phyloP scores from a whole-genome alignment of 371 early-diverging fungal genomes.

The Saksenaea oblongispora region DNA sequence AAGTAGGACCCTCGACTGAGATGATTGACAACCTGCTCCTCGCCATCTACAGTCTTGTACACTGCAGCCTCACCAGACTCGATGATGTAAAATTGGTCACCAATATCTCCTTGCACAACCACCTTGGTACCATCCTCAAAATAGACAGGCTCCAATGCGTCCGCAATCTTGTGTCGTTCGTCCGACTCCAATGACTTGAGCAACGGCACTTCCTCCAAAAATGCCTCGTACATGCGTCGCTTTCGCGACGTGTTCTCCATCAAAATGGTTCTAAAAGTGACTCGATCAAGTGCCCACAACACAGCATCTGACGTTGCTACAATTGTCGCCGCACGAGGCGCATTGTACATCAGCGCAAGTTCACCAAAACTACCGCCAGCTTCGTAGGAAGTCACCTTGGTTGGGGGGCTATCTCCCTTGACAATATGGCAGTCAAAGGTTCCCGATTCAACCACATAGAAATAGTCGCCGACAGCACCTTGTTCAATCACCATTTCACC shows the following conservation, averaged over 20 bases:
- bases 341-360: constrained; percentile 87
- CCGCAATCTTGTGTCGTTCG: constrained; percentile 77
- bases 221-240: constrained; percentile 73
- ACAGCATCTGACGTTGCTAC: constrained; percentile 58
- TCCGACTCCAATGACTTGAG: constrained; percentile 61
- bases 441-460: constrained; percentile 96
- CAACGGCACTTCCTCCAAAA: constrained; percentile 69
- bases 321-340: constrained; percentile 86
- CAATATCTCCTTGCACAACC: constrained; percentile 67
- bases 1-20: constrained; percentile 90
- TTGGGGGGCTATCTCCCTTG: constrained; percentile 35
- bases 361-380: constrained; percentile 81
- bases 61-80: constrained; percentile 80
- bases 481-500: constrained; percentile 88
- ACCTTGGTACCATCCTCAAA: constrained; percentile 67
- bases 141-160: constrained; percentile 67
- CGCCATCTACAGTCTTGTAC: constrained; percentile 51
- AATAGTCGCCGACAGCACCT: constrained; percentile 95
- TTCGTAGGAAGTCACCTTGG: constrained; percentile 66
- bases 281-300: constrained; percentile 82
- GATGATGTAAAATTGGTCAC: constrained; percentile 68
- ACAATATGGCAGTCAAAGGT: constrained; percentile 85
- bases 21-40: constrained; percentile 71
- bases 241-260: constrained; percentile 72
- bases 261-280: constrained; percentile 73